Evolutionary conservation across 2,329 filamentous ascomycete genomes (phyloP).

Genomic region (Xylariomycetidae sp.): DNA sequence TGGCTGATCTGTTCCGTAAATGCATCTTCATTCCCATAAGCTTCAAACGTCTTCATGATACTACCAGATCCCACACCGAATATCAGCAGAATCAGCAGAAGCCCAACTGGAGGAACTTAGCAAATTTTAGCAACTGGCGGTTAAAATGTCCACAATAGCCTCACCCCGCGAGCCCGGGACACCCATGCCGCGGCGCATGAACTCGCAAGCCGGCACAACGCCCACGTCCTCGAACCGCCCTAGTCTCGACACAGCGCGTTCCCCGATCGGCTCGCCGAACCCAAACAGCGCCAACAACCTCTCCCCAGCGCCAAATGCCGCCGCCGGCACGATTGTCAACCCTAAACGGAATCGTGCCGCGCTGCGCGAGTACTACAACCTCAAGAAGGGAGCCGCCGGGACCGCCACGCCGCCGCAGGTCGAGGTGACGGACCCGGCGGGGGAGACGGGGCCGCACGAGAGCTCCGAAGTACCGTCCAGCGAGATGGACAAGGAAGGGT

Average conservation of each 20-base stretch:
- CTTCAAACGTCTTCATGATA: too few species aligned
- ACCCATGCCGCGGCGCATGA: constrained; percentile 52
- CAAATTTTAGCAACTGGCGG: too few species aligned
- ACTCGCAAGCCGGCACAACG: constrained; percentile 49
- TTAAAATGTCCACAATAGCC: constrained; percentile 67
- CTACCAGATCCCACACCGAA: not conserved
- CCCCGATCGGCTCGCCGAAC: constrained; percentile 53
- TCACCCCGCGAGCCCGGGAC: constrained; percentile 56
- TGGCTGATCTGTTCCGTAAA: too few species aligned
- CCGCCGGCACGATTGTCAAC: constrained; percentile 22
- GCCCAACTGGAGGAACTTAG: too few species aligned
- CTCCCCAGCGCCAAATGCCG: constrained; percentile 15
- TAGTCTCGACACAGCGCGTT: constrained; percentile 63
- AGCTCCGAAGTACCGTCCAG: constrained; percentile 56
- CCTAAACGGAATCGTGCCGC: constrained; percentile 71
- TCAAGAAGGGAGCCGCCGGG: constrained; percentile 47
- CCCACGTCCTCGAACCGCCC: constrained; percentile 73
- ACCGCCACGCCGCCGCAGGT: constrained; percentile 30
- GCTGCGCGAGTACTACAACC: constrained; percentile 90
- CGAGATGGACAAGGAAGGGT: constrained; percentile 70
- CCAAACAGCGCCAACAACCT: constrained; percentile 26
- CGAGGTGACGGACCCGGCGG: constrained; percentile 38
- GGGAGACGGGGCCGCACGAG: constrained; percentile 27
- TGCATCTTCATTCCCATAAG: too few species aligned
- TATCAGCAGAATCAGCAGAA: too few species aligned